Evolutionary conservation across 306 rosid genomes (phyloP).

Genomic region (Luffa aegyptiaca): DNA sequence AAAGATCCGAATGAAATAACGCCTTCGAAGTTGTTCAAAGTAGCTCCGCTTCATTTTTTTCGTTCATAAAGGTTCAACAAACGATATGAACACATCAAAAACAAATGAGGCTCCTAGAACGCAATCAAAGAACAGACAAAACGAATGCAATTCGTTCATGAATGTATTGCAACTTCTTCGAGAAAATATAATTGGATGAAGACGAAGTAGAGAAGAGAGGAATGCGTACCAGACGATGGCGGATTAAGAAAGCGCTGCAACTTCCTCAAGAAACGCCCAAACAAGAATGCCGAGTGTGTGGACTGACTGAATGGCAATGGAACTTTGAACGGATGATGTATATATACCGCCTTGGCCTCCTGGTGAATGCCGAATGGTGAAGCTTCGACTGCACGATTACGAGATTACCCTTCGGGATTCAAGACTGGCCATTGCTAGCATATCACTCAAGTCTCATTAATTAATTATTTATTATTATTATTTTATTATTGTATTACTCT

Average conservation of each 20-base stretch:
- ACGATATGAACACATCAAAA: background rate
- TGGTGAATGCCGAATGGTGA: background rate
- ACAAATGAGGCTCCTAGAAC: background rate
- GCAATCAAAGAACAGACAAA: background rate
- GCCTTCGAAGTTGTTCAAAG: background rate
- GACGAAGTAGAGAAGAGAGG: background rate
- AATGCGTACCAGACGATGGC: constrained; percentile 17
- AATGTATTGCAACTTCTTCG: background rate
- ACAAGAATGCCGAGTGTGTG: background rate
- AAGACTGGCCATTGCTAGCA: background rate
- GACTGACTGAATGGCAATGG: background rate
- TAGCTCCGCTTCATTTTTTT: background rate
- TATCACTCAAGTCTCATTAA: no score
- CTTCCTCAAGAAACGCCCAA: background rate
- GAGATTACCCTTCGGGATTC: background rate
- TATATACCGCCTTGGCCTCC: background rate
- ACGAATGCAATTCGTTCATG: background rate
- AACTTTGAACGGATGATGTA: background rate
- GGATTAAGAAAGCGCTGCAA: background rate
- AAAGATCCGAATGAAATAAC: background rate
- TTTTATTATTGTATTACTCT: no score
- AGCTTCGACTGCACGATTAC: background rate
- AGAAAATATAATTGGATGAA: background rate
- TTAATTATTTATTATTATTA: no score
- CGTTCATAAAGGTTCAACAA: background rate